Percentiles rank a stretch among this genome's conserved stretches.
Evolutionary conservation across 2,329 filamentous ascomycete genomes (phyloP).

Genomic region (Stachybotrys elegans): DNA sequence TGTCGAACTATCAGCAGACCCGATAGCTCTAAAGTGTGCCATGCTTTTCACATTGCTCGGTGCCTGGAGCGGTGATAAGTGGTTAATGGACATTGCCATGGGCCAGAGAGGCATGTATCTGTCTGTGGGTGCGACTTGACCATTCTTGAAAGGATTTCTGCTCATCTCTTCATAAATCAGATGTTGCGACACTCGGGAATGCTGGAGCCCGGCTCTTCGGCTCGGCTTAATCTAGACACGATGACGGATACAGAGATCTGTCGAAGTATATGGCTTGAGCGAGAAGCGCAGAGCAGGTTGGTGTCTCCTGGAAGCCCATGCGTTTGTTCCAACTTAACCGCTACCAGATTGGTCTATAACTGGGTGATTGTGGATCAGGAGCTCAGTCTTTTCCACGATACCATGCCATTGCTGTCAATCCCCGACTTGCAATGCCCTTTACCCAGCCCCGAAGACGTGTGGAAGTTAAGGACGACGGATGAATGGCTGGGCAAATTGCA

Average conservation of each 20-base stretch:
- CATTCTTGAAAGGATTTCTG: not conserved
- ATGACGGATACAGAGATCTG: not conserved
- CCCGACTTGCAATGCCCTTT: slow-evolving; percentile 61
- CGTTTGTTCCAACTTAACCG: no score
- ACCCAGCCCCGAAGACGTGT: slow-evolving; percentile 56
- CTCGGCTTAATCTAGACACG: not conserved
- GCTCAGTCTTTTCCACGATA: slow-evolving; percentile 61
- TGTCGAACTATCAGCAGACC: not conserved
- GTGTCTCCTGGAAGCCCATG: not conserved
- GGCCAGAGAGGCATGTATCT: not conserved
- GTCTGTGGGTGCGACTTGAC: not conserved
- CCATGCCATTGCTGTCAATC: slow-evolving; percentile 56
- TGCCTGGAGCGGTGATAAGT: not conserved
- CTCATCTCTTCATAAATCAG: not conserved
- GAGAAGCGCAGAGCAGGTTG: not conserved
- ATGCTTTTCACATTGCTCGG: not conserved
- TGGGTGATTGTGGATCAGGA: slow-evolving; percentile 74
- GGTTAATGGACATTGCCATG: not conserved
- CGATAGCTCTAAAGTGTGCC: not conserved
- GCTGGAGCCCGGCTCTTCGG: not conserved
- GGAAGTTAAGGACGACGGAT: slow-evolving; percentile 27
- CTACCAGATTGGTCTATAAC: slow-evolving; percentile 65
- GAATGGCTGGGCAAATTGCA: not conserved
- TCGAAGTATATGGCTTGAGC: not conserved
- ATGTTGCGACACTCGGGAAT: not conserved